phyloP scores from a whole-genome alignment of 2,329 filamentous ascomycete genomes.

The Aspergillus costaricaensis region DNA sequence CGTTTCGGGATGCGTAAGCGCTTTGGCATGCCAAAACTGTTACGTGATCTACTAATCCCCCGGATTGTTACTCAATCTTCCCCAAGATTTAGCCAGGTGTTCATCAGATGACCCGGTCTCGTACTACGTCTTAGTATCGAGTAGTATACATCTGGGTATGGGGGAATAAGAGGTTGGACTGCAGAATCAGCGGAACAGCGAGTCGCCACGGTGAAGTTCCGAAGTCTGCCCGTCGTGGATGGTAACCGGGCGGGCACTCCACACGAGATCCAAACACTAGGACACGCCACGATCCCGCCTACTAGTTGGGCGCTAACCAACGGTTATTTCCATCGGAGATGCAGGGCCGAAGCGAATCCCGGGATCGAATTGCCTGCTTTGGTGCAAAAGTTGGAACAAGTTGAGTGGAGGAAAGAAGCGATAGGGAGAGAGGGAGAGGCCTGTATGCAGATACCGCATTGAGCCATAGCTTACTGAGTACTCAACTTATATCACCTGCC shows the following conservation, averaged over 20 bases:
- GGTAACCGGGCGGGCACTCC: not conserved
- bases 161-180: not conserved
- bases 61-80: not conserved
- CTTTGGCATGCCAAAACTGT: not conserved
- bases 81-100: not conserved
- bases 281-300: constrained; percentile 21
- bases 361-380: constrained; percentile 19
- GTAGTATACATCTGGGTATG: not conserved
- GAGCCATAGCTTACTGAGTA: constrained; percentile 4
- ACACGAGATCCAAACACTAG: constrained; percentile 13
- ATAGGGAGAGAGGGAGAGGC: too few relatives aligned
- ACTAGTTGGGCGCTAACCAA: constrained; percentile 16
- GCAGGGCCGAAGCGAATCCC: not conserved
- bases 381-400: not conserved
- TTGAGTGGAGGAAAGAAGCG: too few relatives aligned
- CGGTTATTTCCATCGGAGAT: constrained; percentile 14
- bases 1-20: not conserved
- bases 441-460: constrained; percentile 9
- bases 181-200: not conserved
- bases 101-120: too few relatives aligned
- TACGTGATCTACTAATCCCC: not conserved
- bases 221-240: not conserved
- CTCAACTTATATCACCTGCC: too few relatives aligned
- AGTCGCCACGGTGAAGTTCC: not conserved
- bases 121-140: not conserved